A percentile compares a stretch with the other conserved stretches of the same genome.
Evolutionary conservation across 1,284 basidiomycete species (phyloP).

Genomic region (Gomphus bonarii): DNA sequence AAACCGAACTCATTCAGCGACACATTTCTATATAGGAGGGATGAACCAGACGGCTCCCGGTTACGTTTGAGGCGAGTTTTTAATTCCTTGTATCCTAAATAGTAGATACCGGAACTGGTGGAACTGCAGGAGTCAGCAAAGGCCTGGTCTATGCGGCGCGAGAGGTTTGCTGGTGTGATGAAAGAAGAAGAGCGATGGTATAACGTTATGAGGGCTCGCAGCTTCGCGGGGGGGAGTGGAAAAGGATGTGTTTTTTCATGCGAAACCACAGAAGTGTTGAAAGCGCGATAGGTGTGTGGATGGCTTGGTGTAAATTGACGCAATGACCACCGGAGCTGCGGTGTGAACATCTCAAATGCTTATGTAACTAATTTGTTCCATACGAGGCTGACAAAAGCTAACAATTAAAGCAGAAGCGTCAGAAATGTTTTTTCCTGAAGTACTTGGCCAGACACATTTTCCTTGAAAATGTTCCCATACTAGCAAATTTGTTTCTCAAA

Average conservation of each 20-base stretch:
- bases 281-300: background rate
- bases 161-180: constrained; percentile 59
- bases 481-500: too few species aligned
- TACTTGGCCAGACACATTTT: too few species aligned
- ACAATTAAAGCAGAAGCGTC: too few species aligned
- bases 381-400: too few species aligned
- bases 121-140: constrained; percentile 25
- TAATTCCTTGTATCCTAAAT: background rate
- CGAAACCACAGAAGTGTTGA: background rate
- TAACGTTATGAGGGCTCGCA: constrained; percentile 60
- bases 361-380: too few species aligned
- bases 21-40: background rate
- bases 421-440: too few species aligned
- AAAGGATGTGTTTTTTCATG: constrained; percentile 15
- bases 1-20: background rate
- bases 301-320: background rate
- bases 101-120: background rate
- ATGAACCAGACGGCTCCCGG: background rate
- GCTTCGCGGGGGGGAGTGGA: constrained; percentile 43
- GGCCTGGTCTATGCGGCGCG: constrained; percentile 48
- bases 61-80: background rate
- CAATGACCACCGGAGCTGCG: background rate
- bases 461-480: too few species aligned
- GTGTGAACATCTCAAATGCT: background rate
- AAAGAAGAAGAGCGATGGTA: constrained; percentile 61